Evolutionary conservation across 768 basidiomycete species (phyloP), one percentile per base, ranked within the genome.

Genomic region (Russula griseocarnosa): DNA sequence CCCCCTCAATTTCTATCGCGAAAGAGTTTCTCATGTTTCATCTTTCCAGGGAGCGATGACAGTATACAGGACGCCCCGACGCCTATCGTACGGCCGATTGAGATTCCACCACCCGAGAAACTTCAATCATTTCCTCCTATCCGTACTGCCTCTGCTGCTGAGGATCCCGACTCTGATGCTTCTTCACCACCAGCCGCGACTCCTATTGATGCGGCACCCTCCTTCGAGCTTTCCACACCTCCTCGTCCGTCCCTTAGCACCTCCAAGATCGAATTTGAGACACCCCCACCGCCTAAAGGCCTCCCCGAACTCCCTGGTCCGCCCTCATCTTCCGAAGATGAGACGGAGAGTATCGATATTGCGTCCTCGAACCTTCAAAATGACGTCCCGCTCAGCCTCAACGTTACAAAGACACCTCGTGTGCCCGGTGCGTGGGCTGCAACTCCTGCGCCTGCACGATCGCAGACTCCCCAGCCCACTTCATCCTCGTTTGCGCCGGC

Each of bases 251-350:
- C 78, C 3, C 76, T 80, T 51, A 74, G 69, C 58, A 72, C 72
- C 34, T 77, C 81, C 11, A 80, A 76, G 63, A 65, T 78, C 16
- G 81, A 83, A 58, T 85, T 84, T 68, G 75, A 79, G 68, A 87
- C 85, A 0, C 87, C 86, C 10, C 83, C 87, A 1, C 86, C 88
- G 34, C 83, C 85, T 1, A 76, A 76, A 47, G 81, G 77, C 51
- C 77, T 87, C 62, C 86, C 87, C 11, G 86, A 86, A 8, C 82
- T 90, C 54, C 87, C 87, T 14, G 85, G 74, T 20, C 86, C 84
- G 3, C 86, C 87, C 3, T 81, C 80, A n/a, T 82, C 82, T 11
- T 75, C 74, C 3, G 80, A 80, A 16, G 82, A 82, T 38, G 81
- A 84, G 49, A 78, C 71, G 28, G 72, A 67, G 38, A 73, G 75